phyloP scores from a whole-genome alignment of 1,284 basidiomycete genomes.

The Schizophyllum commune region DNA sequence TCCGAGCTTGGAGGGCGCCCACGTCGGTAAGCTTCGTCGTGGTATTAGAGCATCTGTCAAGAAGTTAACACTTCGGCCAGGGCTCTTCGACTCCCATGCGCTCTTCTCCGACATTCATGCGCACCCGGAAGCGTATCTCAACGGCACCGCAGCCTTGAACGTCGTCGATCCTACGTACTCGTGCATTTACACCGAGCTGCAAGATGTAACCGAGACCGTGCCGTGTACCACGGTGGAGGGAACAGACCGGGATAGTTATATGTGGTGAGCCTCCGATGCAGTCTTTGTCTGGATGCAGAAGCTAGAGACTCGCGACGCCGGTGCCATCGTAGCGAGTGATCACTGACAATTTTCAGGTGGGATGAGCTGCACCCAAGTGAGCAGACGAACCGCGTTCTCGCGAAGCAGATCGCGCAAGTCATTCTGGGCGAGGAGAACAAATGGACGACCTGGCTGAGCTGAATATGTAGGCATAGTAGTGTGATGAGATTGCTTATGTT shows the following conservation, averaged over 20 bases:
- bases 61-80: neutral
- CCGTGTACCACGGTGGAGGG: neutral
- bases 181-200: neutral
- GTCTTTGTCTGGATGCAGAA: neutral
- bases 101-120: slow-evolving; percentile 48
- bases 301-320: no score
- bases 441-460: slow-evolving; percentile 1
- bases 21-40: slow-evolving; percentile 20
- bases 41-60: neutral
- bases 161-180: slow-evolving; percentile 20
- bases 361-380: neutral
- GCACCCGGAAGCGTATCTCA: slow-evolving; percentile 41
- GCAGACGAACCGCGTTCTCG: neutral
- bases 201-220: neutral
- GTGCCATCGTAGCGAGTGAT: neutral
- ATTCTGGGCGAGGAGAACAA: neutral
- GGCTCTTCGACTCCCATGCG: slow-evolving; percentile 42
- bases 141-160: slow-evolving; percentile 51
- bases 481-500: no score
- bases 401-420: neutral
- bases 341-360: neutral
- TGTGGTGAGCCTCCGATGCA: neutral
- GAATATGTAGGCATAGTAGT: no score
- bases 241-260: neutral
- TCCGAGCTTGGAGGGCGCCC: slow-evolving; percentile 24